A percentile compares a stretch with the other conserved stretches of the same genome.
Conservation (phyloP, 2,329 filamentous ascomycete species). For the Zymoseptoria crescenta region DNA sequence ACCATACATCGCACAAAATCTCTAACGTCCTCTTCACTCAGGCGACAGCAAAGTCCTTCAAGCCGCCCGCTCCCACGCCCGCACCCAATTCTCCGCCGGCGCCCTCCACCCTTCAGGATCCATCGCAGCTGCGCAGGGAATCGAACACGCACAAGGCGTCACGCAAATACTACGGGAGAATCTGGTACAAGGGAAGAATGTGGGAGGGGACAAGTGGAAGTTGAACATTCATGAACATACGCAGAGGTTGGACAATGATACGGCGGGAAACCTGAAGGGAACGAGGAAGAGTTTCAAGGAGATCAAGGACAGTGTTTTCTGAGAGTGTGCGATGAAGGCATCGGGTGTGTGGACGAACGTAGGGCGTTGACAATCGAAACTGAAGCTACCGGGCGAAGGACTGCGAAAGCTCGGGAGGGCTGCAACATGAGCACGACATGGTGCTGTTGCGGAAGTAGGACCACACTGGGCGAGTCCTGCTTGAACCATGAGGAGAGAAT, state of each 20-base stretch:
- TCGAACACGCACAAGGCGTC: conserved; percentile 75
- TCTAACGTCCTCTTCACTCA: conserved; percentile 30
- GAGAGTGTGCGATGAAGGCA: background rate
- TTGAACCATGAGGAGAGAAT: background rate
- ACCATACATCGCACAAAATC: background rate
- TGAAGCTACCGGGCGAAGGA: background rate
- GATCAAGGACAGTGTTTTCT: conserved; percentile 29
- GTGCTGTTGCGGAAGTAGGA: background rate
- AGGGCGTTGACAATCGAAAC: background rate
- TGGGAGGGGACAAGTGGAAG: conserved; percentile 40
- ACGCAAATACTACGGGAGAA: conserved; percentile 73
- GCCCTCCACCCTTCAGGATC: conserved; percentile 51
- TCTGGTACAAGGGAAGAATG: conserved; percentile 65
- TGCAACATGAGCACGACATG: background rate
- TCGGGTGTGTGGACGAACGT: no score
- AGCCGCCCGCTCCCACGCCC: conserved; percentile 66
- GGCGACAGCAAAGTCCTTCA: conserved; percentile 62
- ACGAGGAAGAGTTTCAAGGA: conserved; percentile 33
- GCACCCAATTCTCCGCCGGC: conserved; percentile 64
- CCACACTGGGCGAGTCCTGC: background rate
- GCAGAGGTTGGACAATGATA: conserved; percentile 88
- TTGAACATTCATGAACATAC: conserved; percentile 84
- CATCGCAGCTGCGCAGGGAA: conserved; percentile 53
- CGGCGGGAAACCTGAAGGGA: conserved; percentile 58
- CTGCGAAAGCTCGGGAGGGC: background rate